Base-by-base conservation (phyloP, 2,329 filamentous ascomycete species). In the Metarhizium brunneum region DNA sequence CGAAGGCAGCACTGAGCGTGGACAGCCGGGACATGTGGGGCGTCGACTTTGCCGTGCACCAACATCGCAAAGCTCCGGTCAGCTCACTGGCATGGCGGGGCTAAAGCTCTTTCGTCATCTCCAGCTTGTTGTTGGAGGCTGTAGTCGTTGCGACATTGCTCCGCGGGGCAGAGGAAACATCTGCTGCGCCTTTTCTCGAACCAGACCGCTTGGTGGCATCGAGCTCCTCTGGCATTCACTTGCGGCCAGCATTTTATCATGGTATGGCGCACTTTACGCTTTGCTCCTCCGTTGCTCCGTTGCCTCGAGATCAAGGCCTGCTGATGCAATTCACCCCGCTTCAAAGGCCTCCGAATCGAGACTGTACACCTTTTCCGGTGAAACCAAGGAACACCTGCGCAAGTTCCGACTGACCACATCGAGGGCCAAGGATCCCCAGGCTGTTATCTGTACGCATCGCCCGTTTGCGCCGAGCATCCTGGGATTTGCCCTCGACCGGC, bases 361-460 rank as follows among this genome's bases (percentile, higher is more conserved):
- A 64, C 81, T 97, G 60, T 97, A 96, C 76, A 90, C 88, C 57
- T 95, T 97, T 82, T 95, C 91, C 36, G 82, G 85, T 61, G 90
- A 94, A 74, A 96, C 90, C 49, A 94, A 87, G 73, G 85, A 91
- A 62, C 86, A 92, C 67, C 83, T 99, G 62, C 88, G 90, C 71
- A 97, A 96, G 74, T 99, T 99, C 76, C 88, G 94, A 52, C 81
- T 99, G 32, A 84, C 87, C 30, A 97, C 94, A 2, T 96, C 92
- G 38, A 80, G 94, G 61, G 85, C 90, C 53, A 92, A 87, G 68
- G 85, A 87, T 50, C 87, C 92, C 0, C 90, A 96, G 76, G 94
- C 92, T 58, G 85, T 95, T 59, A 95, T 99, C 64, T 97, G 94
- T 97, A 70, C 64, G 69, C 66, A 69, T 51, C 14, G 36, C 16